A percentile compares a stretch with the other conserved stretches of the same genome.
Evolutionary conservation across 2,329 filamentous ascomycete species (phyloP).

Genomic region (Neofusicoccum ribis): DNA sequence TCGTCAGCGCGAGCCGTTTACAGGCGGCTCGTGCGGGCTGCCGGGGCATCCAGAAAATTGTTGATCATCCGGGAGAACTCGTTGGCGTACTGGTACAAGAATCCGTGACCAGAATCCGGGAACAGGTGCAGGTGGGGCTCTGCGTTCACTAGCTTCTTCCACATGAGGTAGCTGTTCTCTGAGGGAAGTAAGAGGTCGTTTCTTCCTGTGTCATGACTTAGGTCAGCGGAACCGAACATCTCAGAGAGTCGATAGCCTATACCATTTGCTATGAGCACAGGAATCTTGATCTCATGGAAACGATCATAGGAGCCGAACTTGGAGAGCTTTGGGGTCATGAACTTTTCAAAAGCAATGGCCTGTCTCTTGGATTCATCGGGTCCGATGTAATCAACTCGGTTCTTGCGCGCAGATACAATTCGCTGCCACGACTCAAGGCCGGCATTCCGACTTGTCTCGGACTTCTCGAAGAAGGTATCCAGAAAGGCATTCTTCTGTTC

Average conservation of each 20-base stretch:
- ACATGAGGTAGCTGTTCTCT: slow-evolving; percentile 23
- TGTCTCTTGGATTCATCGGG: slow-evolving; percentile 20
- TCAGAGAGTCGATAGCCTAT: neutral
- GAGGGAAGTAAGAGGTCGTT: slow-evolving; percentile 25
- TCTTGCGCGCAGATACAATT: neutral
- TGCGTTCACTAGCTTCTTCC: slow-evolving; percentile 22
- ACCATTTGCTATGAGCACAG: slow-evolving; percentile 33
- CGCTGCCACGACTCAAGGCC: slow-evolving; percentile 16
- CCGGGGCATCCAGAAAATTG: slow-evolving; percentile 18
- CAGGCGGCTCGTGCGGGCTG: neutral
- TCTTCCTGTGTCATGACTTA: neutral
- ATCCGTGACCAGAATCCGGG: slow-evolving; percentile 26
- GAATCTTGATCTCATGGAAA: slow-evolving; percentile 30
- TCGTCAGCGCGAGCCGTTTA: neutral
- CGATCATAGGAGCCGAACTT: slow-evolving; percentile 24
- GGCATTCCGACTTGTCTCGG: slow-evolving; percentile 19
- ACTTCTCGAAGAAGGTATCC: slow-evolving; percentile 21
- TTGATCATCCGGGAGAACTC: slow-evolving; percentile 22
- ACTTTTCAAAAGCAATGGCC: slow-evolving; percentile 15
- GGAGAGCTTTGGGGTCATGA: slow-evolving; percentile 14
- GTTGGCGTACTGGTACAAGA: slow-evolving; percentile 26
- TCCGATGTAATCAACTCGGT: slow-evolving; percentile 7
- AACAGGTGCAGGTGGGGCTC: slow-evolving; percentile 24
- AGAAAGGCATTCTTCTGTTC: slow-evolving; percentile 15
- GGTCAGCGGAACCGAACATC: neutral